Base-by-base conservation (phyloP, 192 early-diverging fungal genomes). In the Backusella circina region DNA sequence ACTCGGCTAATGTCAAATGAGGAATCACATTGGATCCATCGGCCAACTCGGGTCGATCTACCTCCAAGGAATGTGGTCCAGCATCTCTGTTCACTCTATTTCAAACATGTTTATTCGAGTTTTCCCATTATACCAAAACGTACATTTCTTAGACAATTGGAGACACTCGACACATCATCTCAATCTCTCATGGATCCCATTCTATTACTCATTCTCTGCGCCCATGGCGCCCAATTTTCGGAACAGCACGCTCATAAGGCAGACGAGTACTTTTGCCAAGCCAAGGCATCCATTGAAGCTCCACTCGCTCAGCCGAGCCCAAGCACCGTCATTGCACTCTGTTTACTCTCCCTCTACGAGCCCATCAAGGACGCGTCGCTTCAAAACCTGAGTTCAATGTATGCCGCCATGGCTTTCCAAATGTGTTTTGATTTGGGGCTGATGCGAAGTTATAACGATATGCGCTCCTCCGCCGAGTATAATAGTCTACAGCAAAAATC, bases 111-210 rank as follows among this genome's bases (percentile, higher is more conserved):
- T 3, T 73, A 79, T 72, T 67, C 71, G 31, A 30, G 75, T 16
- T 77, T 80, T 50, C 82, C 78, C 1, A 67, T 83, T 18, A 71
- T 83, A 36, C 75, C 82, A 16, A 64, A 71, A 26, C 65, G 70
- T n/a, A 33, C 57, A 7, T 80, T 83, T 28, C 44, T 77, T 26
- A 50, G 74, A 28, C 75, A 79, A 67, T 50, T 76, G 1, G 72
- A 79, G 13, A 33, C 13, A 5, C 16, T 15, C 13, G 39, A 35
- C 38, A 70, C 26, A 30, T 5, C 32, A 5, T 13, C 28, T 10
- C 65, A 79, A 33, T 54, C 74, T 3, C 32, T 80, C 7, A 66
- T 77, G 2, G 70, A 74, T 30, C 82, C 82, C 5, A 47, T 79
- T 1, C 37, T 83, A 9, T 36, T 83, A 18, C 71, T 70, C n/a